A percentile compares a stretch with the other conserved stretches of the same genome.
Conservation (phyloP, 2,329 filamentous ascomycete genomes). For the Aspergillus persii region DNA sequence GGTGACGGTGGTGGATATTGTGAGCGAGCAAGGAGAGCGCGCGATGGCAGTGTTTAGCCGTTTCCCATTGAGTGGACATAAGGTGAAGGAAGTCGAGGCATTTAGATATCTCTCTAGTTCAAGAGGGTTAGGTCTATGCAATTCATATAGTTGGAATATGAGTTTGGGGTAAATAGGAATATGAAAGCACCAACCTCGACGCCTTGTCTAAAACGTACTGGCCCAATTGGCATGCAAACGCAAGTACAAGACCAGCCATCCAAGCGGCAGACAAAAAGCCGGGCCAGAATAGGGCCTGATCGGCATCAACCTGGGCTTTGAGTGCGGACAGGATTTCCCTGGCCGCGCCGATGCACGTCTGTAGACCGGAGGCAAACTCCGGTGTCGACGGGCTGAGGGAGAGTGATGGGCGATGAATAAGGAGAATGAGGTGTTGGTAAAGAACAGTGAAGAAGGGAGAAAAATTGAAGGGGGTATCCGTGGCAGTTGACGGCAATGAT, state of each 20-base stretch:
- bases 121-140: neutral
- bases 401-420: slow-evolving; percentile 41
- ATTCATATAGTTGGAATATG: too few relatives aligned
- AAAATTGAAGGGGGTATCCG: slow-evolving; percentile 29
- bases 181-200: slow-evolving; percentile 26
- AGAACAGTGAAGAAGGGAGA: slow-evolving; percentile 42
- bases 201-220: slow-evolving; percentile 38
- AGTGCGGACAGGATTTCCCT: slow-evolving; percentile 39
- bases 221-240: slow-evolving; percentile 41
- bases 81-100: slow-evolving; percentile 31
- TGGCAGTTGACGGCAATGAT: neutral
- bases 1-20: slow-evolving; percentile 27
- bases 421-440: slow-evolving; percentile 41
- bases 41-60: slow-evolving; percentile 39
- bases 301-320: slow-evolving; percentile 29
- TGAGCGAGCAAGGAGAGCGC: slow-evolving; percentile 33
- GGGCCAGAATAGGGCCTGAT: slow-evolving; percentile 40
- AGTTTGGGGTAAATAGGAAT: too few relatives aligned
- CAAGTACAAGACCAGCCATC: slow-evolving; percentile 43
- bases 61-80: slow-evolving; percentile 42
- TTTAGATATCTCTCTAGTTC: slow-evolving; percentile 33
- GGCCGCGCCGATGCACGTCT: slow-evolving; percentile 42
- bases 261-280: slow-evolving; percentile 41
- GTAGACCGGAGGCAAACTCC: slow-evolving; percentile 41
- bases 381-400: slow-evolving; percentile 38